A percentile compares a stretch with the other conserved stretches of the same genome.
Conservation (phyloP, 2,329 filamentous ascomycete species). For the Cryphonectria radicalis region DNA sequence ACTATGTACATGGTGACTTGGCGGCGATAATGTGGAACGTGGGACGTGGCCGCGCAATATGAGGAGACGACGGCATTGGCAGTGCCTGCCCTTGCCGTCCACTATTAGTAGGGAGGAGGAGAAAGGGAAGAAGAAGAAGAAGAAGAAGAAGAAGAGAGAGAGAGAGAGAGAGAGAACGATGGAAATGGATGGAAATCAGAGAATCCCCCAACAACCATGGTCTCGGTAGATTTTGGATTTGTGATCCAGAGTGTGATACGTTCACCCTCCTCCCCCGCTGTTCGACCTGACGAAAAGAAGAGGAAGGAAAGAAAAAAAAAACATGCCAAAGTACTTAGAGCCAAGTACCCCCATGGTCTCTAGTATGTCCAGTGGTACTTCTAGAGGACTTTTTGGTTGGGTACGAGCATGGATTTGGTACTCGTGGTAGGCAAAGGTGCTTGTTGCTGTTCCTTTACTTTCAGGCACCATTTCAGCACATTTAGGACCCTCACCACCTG, state of each 20-base stretch:
- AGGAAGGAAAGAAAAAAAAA: not conserved
- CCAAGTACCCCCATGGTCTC: not conserved
- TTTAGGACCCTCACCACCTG: not conserved
- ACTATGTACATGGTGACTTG: not conserved
- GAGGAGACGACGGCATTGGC: not conserved
- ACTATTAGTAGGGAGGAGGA: not conserved
- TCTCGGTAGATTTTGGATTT: not conserved
- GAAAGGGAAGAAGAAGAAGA: not conserved
- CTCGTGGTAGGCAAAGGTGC: not conserved
- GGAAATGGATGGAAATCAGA: conserved; percentile 2
- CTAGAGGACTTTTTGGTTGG: not conserved
- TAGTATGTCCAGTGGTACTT: not conserved
- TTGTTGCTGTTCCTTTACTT: not conserved
- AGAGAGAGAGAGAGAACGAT: not conserved
- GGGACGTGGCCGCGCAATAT: not conserved
- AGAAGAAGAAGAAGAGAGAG: not conserved
- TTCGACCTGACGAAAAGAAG: not conserved
- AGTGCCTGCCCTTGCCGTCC: not conserved
- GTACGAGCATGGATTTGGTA: not conserved
- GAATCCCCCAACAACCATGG: not conserved
- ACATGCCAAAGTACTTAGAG: not conserved
- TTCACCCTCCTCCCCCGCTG: not conserved
- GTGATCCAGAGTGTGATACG: conserved; percentile 4
- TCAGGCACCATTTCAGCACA: conserved; percentile 7
- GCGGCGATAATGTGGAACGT: conserved; percentile 13